Evolutionary conservation across 352 stramenopile species (phyloP).

Genomic region (Pythium oligandrum): DNA sequence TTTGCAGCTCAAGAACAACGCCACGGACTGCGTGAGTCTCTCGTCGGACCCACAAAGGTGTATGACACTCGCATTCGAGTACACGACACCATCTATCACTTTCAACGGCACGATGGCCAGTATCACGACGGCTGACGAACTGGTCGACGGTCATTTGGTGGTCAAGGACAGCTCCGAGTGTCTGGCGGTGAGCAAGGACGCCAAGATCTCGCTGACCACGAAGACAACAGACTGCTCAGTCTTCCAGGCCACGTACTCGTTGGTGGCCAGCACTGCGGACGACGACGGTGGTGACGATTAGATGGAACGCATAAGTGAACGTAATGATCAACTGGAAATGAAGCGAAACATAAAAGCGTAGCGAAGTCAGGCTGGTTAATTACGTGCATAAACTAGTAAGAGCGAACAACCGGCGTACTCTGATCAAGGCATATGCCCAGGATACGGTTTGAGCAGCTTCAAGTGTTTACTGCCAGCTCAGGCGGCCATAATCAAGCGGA

Average conservation of each 20-base stretch:
- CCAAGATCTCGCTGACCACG: slow-evolving; percentile 12
- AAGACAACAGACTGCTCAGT: slow-evolving; percentile 16
- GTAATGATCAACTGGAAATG: too few relatives aligned
- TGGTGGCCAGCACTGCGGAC: slow-evolving; percentile 18
- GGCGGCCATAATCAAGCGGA: too few relatives aligned
- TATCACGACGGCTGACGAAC: slow-evolving; percentile 16
- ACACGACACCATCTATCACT: slow-evolving; percentile 17
- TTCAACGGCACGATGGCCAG: slow-evolving; percentile 18
- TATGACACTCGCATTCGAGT: slow-evolving; percentile 21
- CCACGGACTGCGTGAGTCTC: slow-evolving; percentile 6
- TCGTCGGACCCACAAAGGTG: slow-evolving; percentile 9
- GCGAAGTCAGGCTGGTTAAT: too few relatives aligned
- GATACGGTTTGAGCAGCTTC: too few relatives aligned
- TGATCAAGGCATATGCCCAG: too few relatives aligned
- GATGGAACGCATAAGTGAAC: too few relatives aligned
- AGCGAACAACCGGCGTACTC: too few relatives aligned
- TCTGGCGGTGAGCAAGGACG: slow-evolving; percentile 13
- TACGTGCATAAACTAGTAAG: too few relatives aligned
- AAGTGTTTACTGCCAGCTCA: too few relatives aligned
- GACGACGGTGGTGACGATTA: neutral
- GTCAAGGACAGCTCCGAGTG: slow-evolving; percentile 14
- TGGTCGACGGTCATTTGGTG: slow-evolving; percentile 25
- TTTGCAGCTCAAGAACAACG: slow-evolving; percentile 1
- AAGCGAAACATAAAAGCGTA: too few relatives aligned
- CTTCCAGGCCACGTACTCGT: slow-evolving; percentile 26